Base-by-base conservation (phyloP, 78 protist species). In the Polysphondylium violaceum region DNA sequence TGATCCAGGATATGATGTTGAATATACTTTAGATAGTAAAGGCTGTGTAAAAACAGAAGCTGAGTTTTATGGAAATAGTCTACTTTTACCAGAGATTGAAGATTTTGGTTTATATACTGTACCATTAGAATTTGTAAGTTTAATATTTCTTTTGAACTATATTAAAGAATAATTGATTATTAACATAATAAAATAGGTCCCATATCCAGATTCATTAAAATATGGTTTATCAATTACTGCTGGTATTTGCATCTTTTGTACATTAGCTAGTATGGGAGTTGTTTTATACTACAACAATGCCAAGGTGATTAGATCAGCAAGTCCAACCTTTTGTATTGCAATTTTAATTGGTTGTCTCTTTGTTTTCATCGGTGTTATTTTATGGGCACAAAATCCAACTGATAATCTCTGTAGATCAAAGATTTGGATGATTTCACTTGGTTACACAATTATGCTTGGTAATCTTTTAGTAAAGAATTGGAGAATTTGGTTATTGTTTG, bases 401-500 rank as follows among this genome's bases (percentile, higher is more conserved):
- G 36, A 23, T 27, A 11, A 19, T 8, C 17, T 31, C 5, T 76
- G 87, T 43, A 71, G 87, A 44, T 19, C 74, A 14, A 40, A 74
- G 25, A 27, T 41, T 31, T 76, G 87, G 87, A 33, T 76, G 44
- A 17, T 76, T 14, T 58, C 72, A 41, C 4, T 76, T 1, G 87
- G 87, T 0, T 76, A 61, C 51, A 76, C 87, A 1, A 31, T 76
- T 16, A 56, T 76, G 33, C 19, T 76, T 5, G 87, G 87, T 63
- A 76, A 43, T 33, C 12, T 76, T 2, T 29, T 76, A 14, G 68
- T 76, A 5, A 76, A 76, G 43, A 76, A 76, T 41, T 76, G 65
- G 56, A 23, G 87, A 27, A 76, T 76, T 33, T 76, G 87, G 87
- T 63, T 76, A 29, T n/a, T 76, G 3, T 76, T 76, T 29, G 87